Evolutionary conservation across 305 asterid genomes (phyloP).

Genomic region (Coffea humblotiana): DNA sequence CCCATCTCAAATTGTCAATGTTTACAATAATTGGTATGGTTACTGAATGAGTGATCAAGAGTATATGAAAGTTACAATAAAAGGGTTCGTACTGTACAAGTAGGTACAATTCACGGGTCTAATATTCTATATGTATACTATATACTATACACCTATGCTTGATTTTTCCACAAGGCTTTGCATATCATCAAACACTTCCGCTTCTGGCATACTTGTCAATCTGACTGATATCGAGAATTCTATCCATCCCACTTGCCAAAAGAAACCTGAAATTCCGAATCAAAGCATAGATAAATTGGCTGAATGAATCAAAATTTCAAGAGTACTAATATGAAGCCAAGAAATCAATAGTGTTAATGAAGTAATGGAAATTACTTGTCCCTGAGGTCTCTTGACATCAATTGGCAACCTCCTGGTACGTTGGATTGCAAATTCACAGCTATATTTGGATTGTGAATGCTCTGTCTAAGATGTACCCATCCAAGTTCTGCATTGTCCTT

Average conservation of each 20-base stretch:
- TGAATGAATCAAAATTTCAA: neutral
- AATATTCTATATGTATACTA: no score
- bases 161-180: neutral
- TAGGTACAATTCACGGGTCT: no score
- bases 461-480: conserved; percentile 83
- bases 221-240: conserved; percentile 58
- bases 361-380: conserved; percentile 46
- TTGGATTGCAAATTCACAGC: conserved; percentile 83
- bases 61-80: no score
- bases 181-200: conserved; percentile 25
- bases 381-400: conserved; percentile 58
- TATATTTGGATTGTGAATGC: conserved; percentile 92
- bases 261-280: conserved; percentile 60
- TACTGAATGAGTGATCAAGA: no score
- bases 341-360: neutral
- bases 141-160: no score
- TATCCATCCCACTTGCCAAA: conserved; percentile 50
- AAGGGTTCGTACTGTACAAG: no score
- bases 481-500: conserved; percentile 57
- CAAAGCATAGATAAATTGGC: neutral
- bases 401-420: conserved; percentile 67
- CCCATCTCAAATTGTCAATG: no score
- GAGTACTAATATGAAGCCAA: neutral
- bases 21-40: no score
- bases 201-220: conserved; percentile 50